A percentile compares a stretch with the other conserved stretches of the same genome.
Conservation (phyloP, 208 protist species). For the Trypanosoma brucei region DNA sequence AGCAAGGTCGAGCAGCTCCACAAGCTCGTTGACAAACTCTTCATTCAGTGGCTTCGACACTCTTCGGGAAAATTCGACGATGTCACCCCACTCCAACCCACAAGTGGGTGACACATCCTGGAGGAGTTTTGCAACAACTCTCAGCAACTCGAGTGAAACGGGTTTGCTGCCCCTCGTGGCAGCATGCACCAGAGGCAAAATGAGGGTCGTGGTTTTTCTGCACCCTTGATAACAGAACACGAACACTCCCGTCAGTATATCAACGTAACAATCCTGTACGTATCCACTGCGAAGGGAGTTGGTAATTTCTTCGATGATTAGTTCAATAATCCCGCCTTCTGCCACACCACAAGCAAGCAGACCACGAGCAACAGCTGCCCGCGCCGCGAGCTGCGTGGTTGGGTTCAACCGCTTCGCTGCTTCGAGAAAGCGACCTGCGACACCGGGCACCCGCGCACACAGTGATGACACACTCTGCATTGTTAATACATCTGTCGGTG, state of each 20-base stretch:
- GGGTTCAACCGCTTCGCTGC: neutral
- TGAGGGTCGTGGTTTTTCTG: constrained; percentile 8
- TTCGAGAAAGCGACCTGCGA: constrained; percentile 8
- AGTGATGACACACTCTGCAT: constrained; percentile 20
- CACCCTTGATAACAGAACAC: neutral
- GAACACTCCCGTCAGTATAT: constrained; percentile 2
- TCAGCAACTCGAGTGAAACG: constrained; percentile 6
- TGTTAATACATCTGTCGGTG: neutral
- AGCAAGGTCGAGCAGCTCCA: constrained; percentile 14
- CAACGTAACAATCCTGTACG: neutral
- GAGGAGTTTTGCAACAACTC: constrained; percentile 11
- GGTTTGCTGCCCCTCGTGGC: neutral
- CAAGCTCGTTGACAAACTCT: constrained; percentile 1
- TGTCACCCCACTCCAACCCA: constrained; percentile 10
- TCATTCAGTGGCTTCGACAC: constrained; percentile 2
- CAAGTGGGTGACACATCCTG: constrained; percentile 1
- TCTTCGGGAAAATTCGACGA: constrained; percentile 13
- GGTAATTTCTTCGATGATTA: constrained; percentile 10
- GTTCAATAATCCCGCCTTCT: constrained; percentile 1
- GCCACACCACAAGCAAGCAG: constrained; percentile 1
- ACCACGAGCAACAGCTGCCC: constrained; percentile 17
- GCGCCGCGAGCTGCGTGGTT: neutral
- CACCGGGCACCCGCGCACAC: constrained; percentile 10
- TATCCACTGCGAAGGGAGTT: constrained; percentile 4
- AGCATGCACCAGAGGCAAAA: constrained; percentile 5